Evolutionary conservation across 140 eudicot species (phyloP).

Genomic region (Stevia rebaudiana): DNA sequence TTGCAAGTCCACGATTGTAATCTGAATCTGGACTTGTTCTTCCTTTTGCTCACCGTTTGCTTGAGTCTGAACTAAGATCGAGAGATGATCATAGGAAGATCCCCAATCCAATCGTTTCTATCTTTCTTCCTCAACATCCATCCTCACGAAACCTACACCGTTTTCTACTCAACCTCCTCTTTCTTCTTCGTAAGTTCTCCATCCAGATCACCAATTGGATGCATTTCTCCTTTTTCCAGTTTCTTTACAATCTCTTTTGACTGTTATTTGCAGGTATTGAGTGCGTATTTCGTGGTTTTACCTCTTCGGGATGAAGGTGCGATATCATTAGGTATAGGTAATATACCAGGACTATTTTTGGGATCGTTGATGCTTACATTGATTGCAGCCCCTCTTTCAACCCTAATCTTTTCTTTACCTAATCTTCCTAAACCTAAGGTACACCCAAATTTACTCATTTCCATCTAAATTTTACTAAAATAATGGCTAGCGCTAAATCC

Average conservation of each 20-base stretch:
- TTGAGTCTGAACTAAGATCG: not conserved
- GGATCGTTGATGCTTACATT: constrained; percentile 85
- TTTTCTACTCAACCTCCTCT: constrained; percentile 38
- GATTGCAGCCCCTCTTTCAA: constrained; percentile 87
- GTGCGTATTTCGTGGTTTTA: constrained; percentile 84
- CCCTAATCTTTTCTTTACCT: constrained; percentile 74
- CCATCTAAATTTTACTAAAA: not conserved
- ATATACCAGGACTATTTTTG: constrained; percentile 75
- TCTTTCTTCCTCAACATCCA: constrained; percentile 36
- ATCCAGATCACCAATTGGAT: not conserved
- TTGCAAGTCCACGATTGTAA: constrained; percentile 1
- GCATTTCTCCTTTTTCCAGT: not conserved
- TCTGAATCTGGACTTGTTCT: not conserved
- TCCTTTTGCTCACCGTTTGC: not conserved
- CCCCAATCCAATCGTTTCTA: constrained; percentile 25
- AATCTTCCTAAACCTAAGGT: constrained; percentile 78
- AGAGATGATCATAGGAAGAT: constrained; percentile 21
- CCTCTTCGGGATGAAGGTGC: constrained; percentile 99
- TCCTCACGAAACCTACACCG: constrained; percentile 37
- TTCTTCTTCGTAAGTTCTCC: constrained; percentile 28
- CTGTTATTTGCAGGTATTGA: constrained; percentile 53
- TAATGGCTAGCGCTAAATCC: not conserved
- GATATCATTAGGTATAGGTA: constrained; percentile 68
- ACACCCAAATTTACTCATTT: not conserved
- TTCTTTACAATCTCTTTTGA: not conserved